Evolutionary conservation across 495 filamentous ascomycete genomes (phyloP).

Genomic region (Neurospora sp.): DNA sequence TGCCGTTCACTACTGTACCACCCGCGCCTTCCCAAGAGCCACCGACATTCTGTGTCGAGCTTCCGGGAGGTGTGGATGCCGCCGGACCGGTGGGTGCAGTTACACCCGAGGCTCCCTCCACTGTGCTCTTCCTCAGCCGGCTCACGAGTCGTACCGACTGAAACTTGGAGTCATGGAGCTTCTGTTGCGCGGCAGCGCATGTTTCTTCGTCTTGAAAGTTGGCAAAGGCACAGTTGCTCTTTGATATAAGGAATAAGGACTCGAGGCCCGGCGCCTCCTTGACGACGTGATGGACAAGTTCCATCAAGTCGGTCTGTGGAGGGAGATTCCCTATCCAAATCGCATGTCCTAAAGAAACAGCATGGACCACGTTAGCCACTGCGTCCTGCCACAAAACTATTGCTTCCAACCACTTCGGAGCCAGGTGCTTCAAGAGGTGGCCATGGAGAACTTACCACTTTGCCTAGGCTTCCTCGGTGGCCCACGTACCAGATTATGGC

Average conservation of each 20-base stretch:
- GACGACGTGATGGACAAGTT: constrained; percentile 85
- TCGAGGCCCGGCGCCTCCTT: constrained; percentile 74
- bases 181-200: constrained; percentile 66
- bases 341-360: constrained; percentile 57
- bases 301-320: constrained; percentile 64
- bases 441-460: constrained; percentile 29
- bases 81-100: constrained; percentile 47
- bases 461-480: constrained; percentile 89
- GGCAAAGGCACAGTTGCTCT: constrained; percentile 96
- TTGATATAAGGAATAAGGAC: constrained; percentile 90
- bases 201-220: constrained; percentile 81
- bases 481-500: constrained; percentile 58
- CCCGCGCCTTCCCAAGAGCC: neutral
- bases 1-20: neutral
- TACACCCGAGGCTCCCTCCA: constrained; percentile 38
- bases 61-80: constrained; percentile 14
- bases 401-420: neutral
- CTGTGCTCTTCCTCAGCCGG: constrained; percentile 59
- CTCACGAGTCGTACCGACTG: constrained; percentile 87
- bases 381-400: neutral
- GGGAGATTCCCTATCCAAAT: constrained; percentile 97
- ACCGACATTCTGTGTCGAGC: constrained; percentile 9
- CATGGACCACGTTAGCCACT: neutral
- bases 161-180: constrained; percentile 88
- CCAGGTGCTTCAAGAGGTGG: neutral